Evolutionary conservation across 352 stramenopile species (phyloP), one percentile per base, ranked within the genome.

Genomic region (Phytophthora macrochlamydospora): DNA sequence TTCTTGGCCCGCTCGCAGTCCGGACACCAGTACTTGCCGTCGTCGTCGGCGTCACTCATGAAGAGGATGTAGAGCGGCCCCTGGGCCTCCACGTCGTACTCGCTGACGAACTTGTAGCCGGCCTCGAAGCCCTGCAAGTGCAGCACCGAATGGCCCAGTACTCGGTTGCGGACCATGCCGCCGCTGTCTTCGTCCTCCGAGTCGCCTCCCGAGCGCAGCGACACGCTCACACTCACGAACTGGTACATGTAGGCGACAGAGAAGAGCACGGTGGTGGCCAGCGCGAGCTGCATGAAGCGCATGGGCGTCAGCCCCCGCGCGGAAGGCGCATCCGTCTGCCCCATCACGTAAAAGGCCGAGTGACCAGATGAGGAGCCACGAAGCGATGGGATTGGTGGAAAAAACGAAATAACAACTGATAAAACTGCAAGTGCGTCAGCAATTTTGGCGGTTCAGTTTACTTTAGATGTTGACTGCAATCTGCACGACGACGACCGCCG

Each of bases 21-120:
- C 29, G 75, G 73, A 57, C 87, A 94, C 87, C 87, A 94, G 70
- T 94, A 92, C 56, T 78, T 88, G 60, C 85, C 84, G 29, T 81
- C 76, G 14, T 73, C 75, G 63, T 90, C 67, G 7, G 62, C 78
- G 65, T 91, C 81, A 62, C 84, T 91, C 84, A 93, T 92, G 52
- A 94, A 81, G 35, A 94, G 56, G 30, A 94, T 78, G 59, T 84
- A 94, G 35, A 94, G 53, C 24, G 81, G 83, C 0, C 87, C 87
- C 30, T 91, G 79, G 5, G 56, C 71, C 45, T 85, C 69, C 33
- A 92, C 78, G 38, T 94, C 73, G 49, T 93, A 93, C 63, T 85
- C 72, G 59, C 76, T 89, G 33, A 93, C 81, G 40, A 91, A 93
- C 73, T 91, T 89, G 76, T 89, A 76, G n/a, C 66, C 83, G 6